Evolutionary conservation across 2,329 filamentous ascomycete species (phyloP), one percentile per base, ranked within the genome.

Genomic region (Alternaria atra): DNA sequence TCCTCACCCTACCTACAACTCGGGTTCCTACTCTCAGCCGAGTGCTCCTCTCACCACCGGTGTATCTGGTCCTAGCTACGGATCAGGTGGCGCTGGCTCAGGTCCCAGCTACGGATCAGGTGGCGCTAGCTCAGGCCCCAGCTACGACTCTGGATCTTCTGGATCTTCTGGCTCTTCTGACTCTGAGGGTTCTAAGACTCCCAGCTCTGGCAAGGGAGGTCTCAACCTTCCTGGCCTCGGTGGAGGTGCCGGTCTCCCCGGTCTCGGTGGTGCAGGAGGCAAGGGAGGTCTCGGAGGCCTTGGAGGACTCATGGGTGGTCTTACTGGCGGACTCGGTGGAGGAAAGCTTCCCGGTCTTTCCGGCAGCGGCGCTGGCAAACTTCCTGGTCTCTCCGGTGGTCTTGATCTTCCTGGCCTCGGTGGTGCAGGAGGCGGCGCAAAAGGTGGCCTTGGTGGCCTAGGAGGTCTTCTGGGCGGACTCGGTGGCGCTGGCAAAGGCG

Each of bases 1-100:
- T 39, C 57, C 57, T 34, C 48, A 23, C 42, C 52, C 57, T n/a
- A 47, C 56, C 20, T 50, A 55, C 39, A 46, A 44, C 30, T 20
- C 37, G 30, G 37, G 20, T 4, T 44, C 46, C 17, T 30, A 32
- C 25, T 42, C 27, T 10, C 27, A 13, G 12, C 35, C 44, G 25
- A n/a, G 44, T 54, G 55, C 37, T 20, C 55, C 55, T 13, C 6
- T 58, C 4, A 40, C 55, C 1, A 58, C 55, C 37, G 56, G 42
- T 8, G 27, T 43, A n/a, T 32, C 43, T 35, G 43, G 23, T 7
- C 42, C 40, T 23, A 48, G 13, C 32, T 47, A 48, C 13, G 43
- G 53, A 23, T 55, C 52, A 12, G 39, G 39, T 12, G 46, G 46
- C 32, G 32, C 42, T 29, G 4, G 27, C 27, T 29, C 27, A 8